Evolutionary conservation across 148 eudicot species (phyloP), one percentile per base, ranked within the genome.

Genomic region (Rhododendron molle): DNA sequence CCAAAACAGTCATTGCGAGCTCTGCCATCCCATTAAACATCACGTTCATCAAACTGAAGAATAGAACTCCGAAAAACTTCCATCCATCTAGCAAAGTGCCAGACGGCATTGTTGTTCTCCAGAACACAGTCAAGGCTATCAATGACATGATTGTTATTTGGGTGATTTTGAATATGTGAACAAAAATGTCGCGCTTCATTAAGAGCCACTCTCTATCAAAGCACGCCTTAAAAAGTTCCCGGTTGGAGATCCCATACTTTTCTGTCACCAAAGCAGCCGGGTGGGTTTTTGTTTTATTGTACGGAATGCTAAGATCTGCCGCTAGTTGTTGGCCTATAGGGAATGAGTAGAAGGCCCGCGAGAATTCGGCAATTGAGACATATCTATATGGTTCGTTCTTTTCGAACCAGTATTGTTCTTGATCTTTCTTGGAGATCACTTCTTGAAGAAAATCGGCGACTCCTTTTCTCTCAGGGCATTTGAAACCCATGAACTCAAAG

Each of bases 131-230:
- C 86, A 91, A 89, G 20, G 92, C 86, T 62, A 93, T 58, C 7
- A 93, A 69, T 71, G 92, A 90, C 87, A 91, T 91, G 32, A 92
- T 85, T 32, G 88, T 86, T 69, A 93, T 90, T 87, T 93, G 96
- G 56, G 84, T 79, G 77, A 88, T 83, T 87, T 93, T 93, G 86
- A 92, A 94, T 73, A 93, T 86, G 89, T 92, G 91, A 8, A 94
- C 72, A 62, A 92, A 93, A 2, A 91, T 88, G 86, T 89, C 90
- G 28, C 93, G 90, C 85, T 93, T 93, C 96, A 94, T 94, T 80
- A 94, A 78, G 52, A 92, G 26, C 92, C 90, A 91, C 81, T 94
- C 98, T 73, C 96, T 92, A 1, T 91, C 76, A 20, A 94, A 85
- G 82, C 92, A 91, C 0, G 93, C 94, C 90, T 86, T 93, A 21